Evolutionary conservation across 352 stramenopile species (phyloP).

Genomic region (Globisporangium viniferum): DNA sequence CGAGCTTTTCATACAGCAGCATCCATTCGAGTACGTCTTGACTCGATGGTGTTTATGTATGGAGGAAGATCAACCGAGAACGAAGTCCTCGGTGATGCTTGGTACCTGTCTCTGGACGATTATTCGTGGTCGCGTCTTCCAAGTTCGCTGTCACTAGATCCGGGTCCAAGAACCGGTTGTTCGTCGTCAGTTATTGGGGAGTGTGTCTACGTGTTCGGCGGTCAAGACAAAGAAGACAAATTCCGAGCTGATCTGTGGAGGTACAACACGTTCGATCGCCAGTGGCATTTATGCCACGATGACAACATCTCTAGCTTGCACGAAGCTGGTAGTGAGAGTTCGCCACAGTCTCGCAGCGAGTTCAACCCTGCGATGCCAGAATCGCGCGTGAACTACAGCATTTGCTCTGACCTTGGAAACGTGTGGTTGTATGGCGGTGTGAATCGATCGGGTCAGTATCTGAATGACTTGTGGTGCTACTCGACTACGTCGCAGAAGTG

Average conservation of each 20-base stretch:
- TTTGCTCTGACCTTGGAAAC: constrained; percentile 74
- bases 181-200: constrained; percentile 73
- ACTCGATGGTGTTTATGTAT: constrained; percentile 83
- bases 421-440: constrained; percentile 78
- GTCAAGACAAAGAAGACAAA: constrained; percentile 77
- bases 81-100: constrained; percentile 69
- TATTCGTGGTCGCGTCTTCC: constrained; percentile 77
- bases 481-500: constrained; percentile 67
- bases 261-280: constrained; percentile 86
- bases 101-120: constrained; percentile 81
- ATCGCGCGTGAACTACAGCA: constrained; percentile 59
- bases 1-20: constrained; percentile 71
- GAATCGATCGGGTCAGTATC: constrained; percentile 36
- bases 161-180: constrained; percentile 65
- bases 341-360: constrained; percentile 24
- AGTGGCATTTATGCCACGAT: constrained; percentile 84
- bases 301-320: constrained; percentile 56
- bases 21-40: constrained; percentile 65
- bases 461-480: constrained; percentile 81
- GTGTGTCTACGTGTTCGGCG: constrained; percentile 81
- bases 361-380: constrained; percentile 50
- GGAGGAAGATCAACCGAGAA: constrained; percentile 74
- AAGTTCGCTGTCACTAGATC: constrained; percentile 70
- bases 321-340: constrained; percentile 17
- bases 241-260: constrained; percentile 76